Evolutionary conservation across 75 land plant genomes (phyloP).

Genomic region (Pinus albicaulis): DNA sequence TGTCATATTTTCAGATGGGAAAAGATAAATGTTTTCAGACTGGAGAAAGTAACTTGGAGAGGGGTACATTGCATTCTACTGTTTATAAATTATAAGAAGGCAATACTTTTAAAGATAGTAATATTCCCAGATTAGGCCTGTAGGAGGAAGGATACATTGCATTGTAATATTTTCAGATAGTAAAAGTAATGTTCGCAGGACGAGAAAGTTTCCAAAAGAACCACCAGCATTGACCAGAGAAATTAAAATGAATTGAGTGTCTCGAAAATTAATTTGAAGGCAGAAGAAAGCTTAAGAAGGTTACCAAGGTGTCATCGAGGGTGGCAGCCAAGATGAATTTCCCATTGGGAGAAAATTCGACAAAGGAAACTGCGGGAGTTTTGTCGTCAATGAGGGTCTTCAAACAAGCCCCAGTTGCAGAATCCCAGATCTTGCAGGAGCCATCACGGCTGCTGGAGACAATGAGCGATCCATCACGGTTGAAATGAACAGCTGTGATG

Average conservation of each 20-base stretch:
- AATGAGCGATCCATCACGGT: conserved; percentile 75
- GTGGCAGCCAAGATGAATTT: conserved; percentile 89
- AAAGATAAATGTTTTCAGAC: no score
- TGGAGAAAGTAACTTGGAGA: no score
- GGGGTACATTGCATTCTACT: no score
- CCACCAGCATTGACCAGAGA: background rate
- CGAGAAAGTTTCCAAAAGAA: background rate
- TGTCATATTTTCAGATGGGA: no score
- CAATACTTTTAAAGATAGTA: no score
- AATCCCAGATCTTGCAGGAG: conserved; percentile 90
- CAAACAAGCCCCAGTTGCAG: conserved; percentile 69
- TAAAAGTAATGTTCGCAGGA: background rate
- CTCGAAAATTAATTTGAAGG: background rate
- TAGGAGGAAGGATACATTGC: background rate
- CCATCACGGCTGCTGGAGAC: conserved; percentile 96
- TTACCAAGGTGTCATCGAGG: conserved; percentile 82
- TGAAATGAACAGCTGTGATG: conserved; percentile 80
- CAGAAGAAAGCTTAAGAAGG: background rate
- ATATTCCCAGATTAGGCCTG: background rate
- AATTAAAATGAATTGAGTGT: background rate
- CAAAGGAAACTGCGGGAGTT: conserved; percentile 86
- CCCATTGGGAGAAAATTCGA: conserved; percentile 95
- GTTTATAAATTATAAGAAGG: no score
- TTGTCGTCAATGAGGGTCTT: conserved; percentile 92
- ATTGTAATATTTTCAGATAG: background rate